phyloP scores from a whole-genome alignment of 768 basidiomycete species.

The Coprinellus micaceus region DNA sequence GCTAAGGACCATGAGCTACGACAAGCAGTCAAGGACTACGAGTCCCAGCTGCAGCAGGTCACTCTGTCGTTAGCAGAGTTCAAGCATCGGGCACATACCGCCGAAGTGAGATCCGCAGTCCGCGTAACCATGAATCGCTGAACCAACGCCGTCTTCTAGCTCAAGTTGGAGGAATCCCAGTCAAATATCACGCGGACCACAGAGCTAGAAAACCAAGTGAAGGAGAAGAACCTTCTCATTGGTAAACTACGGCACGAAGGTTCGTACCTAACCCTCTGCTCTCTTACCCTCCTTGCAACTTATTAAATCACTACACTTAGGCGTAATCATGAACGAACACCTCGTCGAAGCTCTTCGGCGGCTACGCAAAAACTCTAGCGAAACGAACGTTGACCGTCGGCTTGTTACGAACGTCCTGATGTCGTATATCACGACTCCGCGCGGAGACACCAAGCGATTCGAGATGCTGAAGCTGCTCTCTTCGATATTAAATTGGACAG shows the following conservation, averaged over 20 bases:
- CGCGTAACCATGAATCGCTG: no score
- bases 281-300: no score
- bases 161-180: constrained; percentile 70
- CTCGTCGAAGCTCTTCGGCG: constrained; percentile 96
- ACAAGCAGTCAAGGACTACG: constrained; percentile 79
- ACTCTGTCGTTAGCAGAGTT: constrained; percentile 85
- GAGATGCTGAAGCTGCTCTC: constrained; percentile 91
- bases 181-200: constrained; percentile 62
- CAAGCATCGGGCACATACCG: constrained; percentile 81
- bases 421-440: constrained; percentile 84
- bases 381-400: constrained; percentile 89
- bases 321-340: constrained; percentile 96
- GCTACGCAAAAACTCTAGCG: constrained; percentile 79
- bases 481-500: constrained; percentile 90
- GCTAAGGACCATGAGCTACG: constrained; percentile 90
- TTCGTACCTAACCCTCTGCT: no score
- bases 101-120: constrained; percentile 57
- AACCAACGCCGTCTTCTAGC: constrained; percentile 45
- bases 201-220: constrained; percentile 83
- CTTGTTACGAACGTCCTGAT: constrained; percentile 93
- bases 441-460: constrained; percentile 91
- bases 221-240: constrained; percentile 94
- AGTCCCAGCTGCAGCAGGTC: constrained; percentile 63
- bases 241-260: constrained; percentile 94
- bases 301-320: no score